Base-by-base conservation (phyloP, 495 filamentous ascomycete species). In the Talaromyces wortmannii region DNA sequence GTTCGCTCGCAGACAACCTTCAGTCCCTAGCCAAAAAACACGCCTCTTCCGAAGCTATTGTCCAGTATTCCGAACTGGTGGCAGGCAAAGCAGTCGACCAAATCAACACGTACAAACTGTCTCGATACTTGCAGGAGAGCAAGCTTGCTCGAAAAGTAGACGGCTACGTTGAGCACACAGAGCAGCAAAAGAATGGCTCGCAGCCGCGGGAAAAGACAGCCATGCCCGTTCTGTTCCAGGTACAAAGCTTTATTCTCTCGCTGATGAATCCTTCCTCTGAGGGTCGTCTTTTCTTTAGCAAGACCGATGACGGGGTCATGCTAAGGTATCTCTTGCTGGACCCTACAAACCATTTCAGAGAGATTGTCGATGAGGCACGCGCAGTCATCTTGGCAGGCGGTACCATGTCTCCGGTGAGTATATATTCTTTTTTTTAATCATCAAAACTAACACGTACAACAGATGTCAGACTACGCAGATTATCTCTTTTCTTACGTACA, bases 131-230 rank as follows among this genome's bases (percentile, higher is more conserved):
- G 8, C 86, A 91, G 59, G 87, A 95, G 62, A 96, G 91, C 55
- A 97, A 97, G 59, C 73, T 98, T 36, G 94, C 94, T 12, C 85
- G 91, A 40, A 98, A 98, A 67, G 86, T 97, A 23, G 94, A 98
- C 68, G 86, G 88, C 23, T 98, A 97, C 64, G 74, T 82, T 7
- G 78, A 78, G 42, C 81, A 87, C 57, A 65, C 72, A 13, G 78
- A 87, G 55, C 67, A 82, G 60, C 54, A 73, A 57, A 45, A 46
- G 7, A 15, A 16, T 15, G 61, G 58, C 42, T 59, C 55, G 31
- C 58, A 61, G 52, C 5, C 53, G 53, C 63, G 57, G 17, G 63
- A 64, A 55, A 60, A 61, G 58, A 64, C 77, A 0, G 78, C 81
- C 13, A 80, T 83, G 32, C 95, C 92, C 0, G 83, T 88, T 13